Evolutionary conservation across 2,329 filamentous ascomycete species (phyloP), one percentile per base, ranked within the genome.

Genomic region (Cadophora sp.): DNA sequence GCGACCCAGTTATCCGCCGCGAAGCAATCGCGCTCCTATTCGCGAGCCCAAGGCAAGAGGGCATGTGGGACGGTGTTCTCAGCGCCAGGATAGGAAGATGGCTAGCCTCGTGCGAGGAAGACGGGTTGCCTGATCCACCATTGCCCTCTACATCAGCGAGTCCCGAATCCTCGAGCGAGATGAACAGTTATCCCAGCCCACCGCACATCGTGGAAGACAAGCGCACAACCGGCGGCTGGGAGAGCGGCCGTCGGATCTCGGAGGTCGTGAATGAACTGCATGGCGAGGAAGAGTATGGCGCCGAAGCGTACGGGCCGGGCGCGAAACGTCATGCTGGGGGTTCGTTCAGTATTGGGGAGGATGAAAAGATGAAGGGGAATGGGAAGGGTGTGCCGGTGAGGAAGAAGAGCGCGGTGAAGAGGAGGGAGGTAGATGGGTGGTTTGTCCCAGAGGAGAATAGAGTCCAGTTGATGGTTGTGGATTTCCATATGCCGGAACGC

Each of bases 11-110:
- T 1, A 81, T 85, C 41, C 84, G 89, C 22, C 81, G 87, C 20
- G 84, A 86, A 69, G 89, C 89, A 8, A 87, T 91, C 50, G 82
- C 86, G 70, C 78, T 91, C 6, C 76, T 92, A 50, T 81, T 82
- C 60, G 66, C 83, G 71, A 88, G 85, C 73, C 84, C 87, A 8
- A 82, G 88, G 22, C 82, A 88, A 59, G 89, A 91, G 77, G 89
- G 87, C 24, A 88, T 91, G 83, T 91, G 89, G 89, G 89, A 92
- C 66, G 66, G 73, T 7, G 65, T 76, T 6, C 41, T 77, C 24
- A 70, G 62, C 27, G 73, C 74, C 9, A 68, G 71, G 41, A 70
- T 76, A n/a, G 70, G 68, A 3, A 51, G 66, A 3, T 77, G 75
- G 73, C 66, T 77, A 11, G 66, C 66, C 8, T 30, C 51, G 8